These are phyloP conservation scores for Camellia lanceoleosa DNA, from an alignment of 148 eudicot genomes.

Conservation along the genomic window DNA sequence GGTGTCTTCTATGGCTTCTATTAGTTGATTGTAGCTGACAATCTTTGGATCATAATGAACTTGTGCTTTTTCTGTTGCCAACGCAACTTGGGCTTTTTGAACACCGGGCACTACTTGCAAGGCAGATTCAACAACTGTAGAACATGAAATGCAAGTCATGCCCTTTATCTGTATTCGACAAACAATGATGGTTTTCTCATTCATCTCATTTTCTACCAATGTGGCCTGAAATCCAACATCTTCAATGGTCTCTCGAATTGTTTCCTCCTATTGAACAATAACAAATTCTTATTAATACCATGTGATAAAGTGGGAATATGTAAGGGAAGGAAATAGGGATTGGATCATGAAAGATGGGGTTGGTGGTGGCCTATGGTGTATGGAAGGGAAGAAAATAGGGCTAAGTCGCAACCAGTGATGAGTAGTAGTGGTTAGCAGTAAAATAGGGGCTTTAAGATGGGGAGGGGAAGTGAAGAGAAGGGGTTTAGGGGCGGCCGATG, in stretches of 20 bases:
- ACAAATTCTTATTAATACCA: too few species aligned
- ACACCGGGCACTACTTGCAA: constrained; percentile 55
- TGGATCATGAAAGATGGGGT: too few species aligned
- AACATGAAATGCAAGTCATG: constrained; percentile 74
- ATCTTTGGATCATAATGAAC: constrained; percentile 60
- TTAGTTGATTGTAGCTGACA: constrained; percentile 40
- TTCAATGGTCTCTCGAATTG: constrained; percentile 33
- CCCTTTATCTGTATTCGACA: constrained; percentile 62
- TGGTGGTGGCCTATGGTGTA: too few species aligned
- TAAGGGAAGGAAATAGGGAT: too few species aligned
- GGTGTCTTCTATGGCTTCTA: constrained; percentile 52
- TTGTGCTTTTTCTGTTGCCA: constrained; percentile 72
- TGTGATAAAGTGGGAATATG: too few species aligned
- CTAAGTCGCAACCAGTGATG: too few species aligned
- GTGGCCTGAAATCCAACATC: constrained; percentile 55
- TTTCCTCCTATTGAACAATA: constrained; percentile 23
- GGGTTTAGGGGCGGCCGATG: too few species aligned
- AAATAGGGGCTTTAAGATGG: too few species aligned
- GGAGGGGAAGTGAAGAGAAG: too few species aligned
- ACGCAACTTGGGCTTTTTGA: constrained; percentile 60
- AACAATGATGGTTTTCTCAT: constrained; percentile 41
- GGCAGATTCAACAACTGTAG: constrained; percentile 52
- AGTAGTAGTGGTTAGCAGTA: too few species aligned
- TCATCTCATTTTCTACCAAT: constrained; percentile 39
- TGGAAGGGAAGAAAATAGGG: too few species aligned